These are phyloP conservation scores for Rhytidhysteron rufulum DNA, from an alignment of 2,329 filamentous ascomycete genomes.

Conservation along the genomic window DNA sequence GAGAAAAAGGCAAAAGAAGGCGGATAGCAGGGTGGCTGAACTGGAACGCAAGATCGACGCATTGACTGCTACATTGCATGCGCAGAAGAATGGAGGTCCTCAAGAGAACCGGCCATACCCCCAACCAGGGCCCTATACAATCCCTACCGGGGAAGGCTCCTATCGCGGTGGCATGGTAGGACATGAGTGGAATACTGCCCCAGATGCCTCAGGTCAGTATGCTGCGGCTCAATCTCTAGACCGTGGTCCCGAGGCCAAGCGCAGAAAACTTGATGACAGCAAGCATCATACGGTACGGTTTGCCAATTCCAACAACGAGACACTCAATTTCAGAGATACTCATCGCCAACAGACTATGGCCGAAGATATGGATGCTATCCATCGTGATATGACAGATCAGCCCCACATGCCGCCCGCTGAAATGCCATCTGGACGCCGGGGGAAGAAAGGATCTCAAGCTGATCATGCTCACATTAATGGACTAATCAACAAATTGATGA, in stretches of 20 bases:
- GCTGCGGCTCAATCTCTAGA: constrained; percentile 26
- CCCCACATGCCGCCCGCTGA: background rate
- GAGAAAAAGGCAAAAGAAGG: constrained; percentile 85
- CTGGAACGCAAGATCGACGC: constrained; percentile 91
- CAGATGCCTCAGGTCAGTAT: constrained; percentile 28
- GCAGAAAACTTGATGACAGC: constrained; percentile 25
- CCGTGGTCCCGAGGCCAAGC: constrained; percentile 28
- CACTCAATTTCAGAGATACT: background rate
- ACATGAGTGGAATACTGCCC: constrained; percentile 2
- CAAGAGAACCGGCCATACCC: constrained; percentile 17
- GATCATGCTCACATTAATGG: constrained; percentile 36
- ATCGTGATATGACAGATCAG: constrained; percentile 32
- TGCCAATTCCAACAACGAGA: background rate
- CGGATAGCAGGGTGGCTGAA: constrained; percentile 82
- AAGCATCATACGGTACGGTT: constrained; percentile 24
- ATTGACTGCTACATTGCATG: constrained; percentile 73
- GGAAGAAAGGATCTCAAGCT: constrained; percentile 23
- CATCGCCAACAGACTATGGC: constrained; percentile 24
- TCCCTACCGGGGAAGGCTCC: background rate
- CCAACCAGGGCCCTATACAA: constrained; percentile 13
- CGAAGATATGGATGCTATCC: constrained; percentile 35
- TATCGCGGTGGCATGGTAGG: background rate
- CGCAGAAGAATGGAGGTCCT: constrained; percentile 37
- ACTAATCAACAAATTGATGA: constrained; percentile 47
- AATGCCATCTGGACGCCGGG: constrained; percentile 17